These are phyloP conservation scores for Pleurotus cornucopiae DNA, from an alignment of 768 basidiomycete genomes.

Conservation along the genomic window DNA sequence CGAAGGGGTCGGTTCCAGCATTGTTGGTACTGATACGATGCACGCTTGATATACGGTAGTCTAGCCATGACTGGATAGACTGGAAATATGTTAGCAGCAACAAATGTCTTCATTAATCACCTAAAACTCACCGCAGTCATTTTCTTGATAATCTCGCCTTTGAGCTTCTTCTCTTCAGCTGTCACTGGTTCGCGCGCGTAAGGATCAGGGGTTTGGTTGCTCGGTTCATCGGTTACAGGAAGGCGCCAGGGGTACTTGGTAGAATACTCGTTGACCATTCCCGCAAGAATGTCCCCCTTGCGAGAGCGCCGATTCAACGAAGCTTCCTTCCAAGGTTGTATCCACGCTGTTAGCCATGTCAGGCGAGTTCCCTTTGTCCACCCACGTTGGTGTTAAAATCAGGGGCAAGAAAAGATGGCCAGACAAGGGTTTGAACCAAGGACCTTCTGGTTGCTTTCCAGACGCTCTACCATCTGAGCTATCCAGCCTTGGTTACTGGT, in stretches of 20 bases:
- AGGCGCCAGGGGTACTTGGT: slow-evolving; percentile 1
- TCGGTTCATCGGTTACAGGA: neutral
- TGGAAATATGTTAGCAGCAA: neutral
- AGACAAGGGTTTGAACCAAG: too few species aligned
- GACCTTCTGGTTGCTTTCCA: too few species aligned
- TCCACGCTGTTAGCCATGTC: too few species aligned
- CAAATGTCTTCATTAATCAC: neutral
- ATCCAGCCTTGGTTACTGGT: too few species aligned
- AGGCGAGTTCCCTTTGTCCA: too few species aligned
- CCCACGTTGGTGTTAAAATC: too few species aligned
- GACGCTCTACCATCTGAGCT: too few species aligned
- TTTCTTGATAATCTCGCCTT: neutral
- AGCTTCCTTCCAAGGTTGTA: too few species aligned
- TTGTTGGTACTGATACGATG: neutral
- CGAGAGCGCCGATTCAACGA: too few species aligned
- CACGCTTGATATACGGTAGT: neutral
- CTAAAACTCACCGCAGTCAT: neutral
- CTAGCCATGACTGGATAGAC: neutral
- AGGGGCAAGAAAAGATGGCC: too few species aligned
- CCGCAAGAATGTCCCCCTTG: too few species aligned
- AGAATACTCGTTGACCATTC: slow-evolving; percentile 6
- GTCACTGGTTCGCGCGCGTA: neutral
- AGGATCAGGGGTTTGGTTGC: neutral
- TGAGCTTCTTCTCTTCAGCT: neutral
- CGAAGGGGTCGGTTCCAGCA: slow-evolving; percentile 1